These are phyloP conservation scores for Sherardia arvensis DNA, from an alignment of 257 asterid genomes.

Conservation along the genomic window DNA sequence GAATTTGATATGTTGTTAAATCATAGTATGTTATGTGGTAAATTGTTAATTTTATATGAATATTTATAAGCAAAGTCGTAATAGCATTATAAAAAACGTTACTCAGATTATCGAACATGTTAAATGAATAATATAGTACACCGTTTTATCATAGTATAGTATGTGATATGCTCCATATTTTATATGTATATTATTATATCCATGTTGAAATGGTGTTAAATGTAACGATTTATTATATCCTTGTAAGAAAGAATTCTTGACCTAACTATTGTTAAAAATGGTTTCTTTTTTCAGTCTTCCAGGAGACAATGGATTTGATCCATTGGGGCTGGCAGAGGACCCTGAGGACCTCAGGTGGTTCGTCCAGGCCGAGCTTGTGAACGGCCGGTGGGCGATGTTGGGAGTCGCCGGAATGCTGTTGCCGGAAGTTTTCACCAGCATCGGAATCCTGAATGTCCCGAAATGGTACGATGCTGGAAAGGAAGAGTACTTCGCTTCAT, in stretches of 20 bases:
- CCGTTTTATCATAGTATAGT: too few species aligned
- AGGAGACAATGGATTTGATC: conserved; percentile 93
- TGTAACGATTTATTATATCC: too few species aligned
- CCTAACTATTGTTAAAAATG: background rate
- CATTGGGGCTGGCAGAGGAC: conserved; percentile 80
- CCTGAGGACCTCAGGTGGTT: conserved; percentile 79
- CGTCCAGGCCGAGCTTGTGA: conserved; percentile 85
- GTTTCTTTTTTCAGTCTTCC: conserved; percentile 39
- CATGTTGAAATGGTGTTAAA: background rate
- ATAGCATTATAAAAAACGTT: too few species aligned
- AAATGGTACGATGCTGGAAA: conserved; percentile 95
- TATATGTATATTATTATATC: too few species aligned
- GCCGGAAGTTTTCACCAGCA: conserved; percentile 66
- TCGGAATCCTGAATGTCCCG: conserved; percentile 66
- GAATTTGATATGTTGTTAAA: too few species aligned
- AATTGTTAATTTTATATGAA: too few species aligned
- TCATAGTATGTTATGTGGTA: too few species aligned
- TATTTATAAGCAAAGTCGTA: too few species aligned
- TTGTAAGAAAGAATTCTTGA: too few species aligned
- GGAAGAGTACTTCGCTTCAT: conserved; percentile 69
- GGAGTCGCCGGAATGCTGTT: conserved; percentile 87
- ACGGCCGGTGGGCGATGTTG: conserved; percentile 94
- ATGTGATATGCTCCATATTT: too few species aligned
- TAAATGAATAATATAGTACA: too few species aligned
- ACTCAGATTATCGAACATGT: too few species aligned